A percentile compares a stretch with the other conserved stretches of the same genome.
phyloP scores from a whole-genome alignment of 441 rosid species.

The Arabidopsis lyrata region DNA sequence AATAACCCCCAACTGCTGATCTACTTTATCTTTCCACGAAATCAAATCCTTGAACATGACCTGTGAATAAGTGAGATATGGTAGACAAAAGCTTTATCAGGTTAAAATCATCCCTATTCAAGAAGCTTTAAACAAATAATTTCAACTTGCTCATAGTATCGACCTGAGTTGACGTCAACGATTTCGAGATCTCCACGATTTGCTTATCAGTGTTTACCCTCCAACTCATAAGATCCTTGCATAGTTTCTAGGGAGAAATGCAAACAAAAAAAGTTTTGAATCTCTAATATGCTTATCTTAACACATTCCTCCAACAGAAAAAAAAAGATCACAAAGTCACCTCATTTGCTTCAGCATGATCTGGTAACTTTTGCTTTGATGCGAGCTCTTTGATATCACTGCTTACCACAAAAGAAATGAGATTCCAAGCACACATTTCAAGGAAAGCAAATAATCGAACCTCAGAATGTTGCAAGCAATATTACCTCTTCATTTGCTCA shows the following conservation, averaged over 20 bases:
- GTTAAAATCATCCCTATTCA: slow-evolving; percentile 14
- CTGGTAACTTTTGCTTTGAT: slow-evolving; percentile 57
- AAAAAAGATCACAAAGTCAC: slow-evolving; percentile 48
- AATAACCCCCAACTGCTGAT: slow-evolving; percentile 71
- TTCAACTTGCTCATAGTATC: slow-evolving; percentile 2
- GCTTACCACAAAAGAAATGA: slow-evolving; percentile 36
- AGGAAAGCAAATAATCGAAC: slow-evolving; percentile 12
- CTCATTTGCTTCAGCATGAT: slow-evolving; percentile 58
- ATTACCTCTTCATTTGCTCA: slow-evolving; percentile 75
- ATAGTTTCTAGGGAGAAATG: slow-evolving; percentile 53
- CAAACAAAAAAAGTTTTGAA: slow-evolving; percentile 24
- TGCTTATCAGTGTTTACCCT: slow-evolving; percentile 67
- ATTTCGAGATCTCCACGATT: slow-evolving; percentile 64
- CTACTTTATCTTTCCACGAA: slow-evolving; percentile 72
- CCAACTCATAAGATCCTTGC: slow-evolving; percentile 67
- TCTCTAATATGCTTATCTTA: slow-evolving; percentile 31
- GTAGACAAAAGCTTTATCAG: slow-evolving; percentile 20
- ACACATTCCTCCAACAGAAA: slow-evolving; percentile 9
- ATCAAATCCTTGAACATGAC: slow-evolving; percentile 61
- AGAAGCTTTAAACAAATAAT: slow-evolving; percentile 23
- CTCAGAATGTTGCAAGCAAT: slow-evolving; percentile 7
- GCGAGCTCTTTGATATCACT: slow-evolving; percentile 68
- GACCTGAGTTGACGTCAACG: slow-evolving; percentile 80
- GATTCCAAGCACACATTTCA: slow-evolving; percentile 14
- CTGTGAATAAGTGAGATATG: slow-evolving; percentile 46